Conservation (phyloP, 164 flowering plant genomes). For the Platanus orientalis region DNA sequence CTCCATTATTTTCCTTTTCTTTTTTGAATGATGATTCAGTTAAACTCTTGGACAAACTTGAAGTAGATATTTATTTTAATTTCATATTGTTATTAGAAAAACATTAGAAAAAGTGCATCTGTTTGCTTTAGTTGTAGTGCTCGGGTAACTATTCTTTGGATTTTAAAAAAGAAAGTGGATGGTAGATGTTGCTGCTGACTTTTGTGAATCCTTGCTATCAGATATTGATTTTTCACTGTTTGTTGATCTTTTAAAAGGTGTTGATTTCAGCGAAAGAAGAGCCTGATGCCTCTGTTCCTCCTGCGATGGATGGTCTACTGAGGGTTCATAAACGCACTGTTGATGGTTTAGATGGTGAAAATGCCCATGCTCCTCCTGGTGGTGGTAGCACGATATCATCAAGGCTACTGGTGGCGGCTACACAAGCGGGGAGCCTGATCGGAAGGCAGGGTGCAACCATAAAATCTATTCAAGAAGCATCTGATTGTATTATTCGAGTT, state of each 20-base stretch:
- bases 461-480: constrained; percentile 87
- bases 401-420: constrained; percentile 73
- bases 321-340: constrained; percentile 77
- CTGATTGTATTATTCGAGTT: constrained; percentile 75
- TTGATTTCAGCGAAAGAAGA: constrained; percentile 96
- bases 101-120: too few species aligned
- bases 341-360: constrained; percentile 76
- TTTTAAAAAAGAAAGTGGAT: too few species aligned
- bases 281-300: constrained; percentile 75
- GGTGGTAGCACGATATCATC: constrained; percentile 56
- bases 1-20: too few species aligned
- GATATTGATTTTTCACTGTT: constrained; percentile 2
- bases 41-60: too few species aligned
- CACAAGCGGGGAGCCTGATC: constrained; percentile 90
- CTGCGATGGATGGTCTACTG: constrained; percentile 88
- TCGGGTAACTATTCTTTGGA: too few species aligned
- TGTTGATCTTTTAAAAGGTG: constrained; percentile 42
- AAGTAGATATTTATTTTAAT: too few species aligned
- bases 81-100: too few species aligned
- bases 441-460: constrained; percentile 95
- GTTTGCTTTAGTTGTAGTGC: too few species aligned
- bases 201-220: not conserved
- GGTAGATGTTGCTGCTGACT: too few species aligned
- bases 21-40: too few species aligned
- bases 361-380: constrained; percentile 42